Evolutionary conservation across 352 stramenopile species (phyloP).

Genomic region (Thalassiosira sp.): DNA sequence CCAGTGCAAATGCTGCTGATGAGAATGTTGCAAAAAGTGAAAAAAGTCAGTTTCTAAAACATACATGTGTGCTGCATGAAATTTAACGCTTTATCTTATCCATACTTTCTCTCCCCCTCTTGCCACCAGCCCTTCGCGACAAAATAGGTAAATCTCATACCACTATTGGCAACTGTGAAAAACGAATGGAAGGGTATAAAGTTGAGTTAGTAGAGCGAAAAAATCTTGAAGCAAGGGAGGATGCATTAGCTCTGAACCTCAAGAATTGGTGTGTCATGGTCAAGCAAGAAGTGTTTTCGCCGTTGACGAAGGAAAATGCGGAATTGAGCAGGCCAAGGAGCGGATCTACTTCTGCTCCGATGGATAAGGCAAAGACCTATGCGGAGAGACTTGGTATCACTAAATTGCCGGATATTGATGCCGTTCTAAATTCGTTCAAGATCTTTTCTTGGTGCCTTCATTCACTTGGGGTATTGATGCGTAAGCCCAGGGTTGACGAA

Average conservation of each 20-base stretch:
- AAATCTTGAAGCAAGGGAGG: constrained; percentile 56
- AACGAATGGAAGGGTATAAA: constrained; percentile 55
- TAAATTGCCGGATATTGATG: constrained; percentile 61
- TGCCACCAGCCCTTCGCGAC: constrained; percentile 31
- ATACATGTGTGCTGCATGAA: neutral
- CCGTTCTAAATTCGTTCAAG: constrained; percentile 65
- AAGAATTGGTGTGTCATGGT: constrained; percentile 70
- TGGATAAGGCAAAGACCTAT: constrained; percentile 56
- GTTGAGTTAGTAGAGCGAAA: constrained; percentile 49
- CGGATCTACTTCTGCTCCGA: constrained; percentile 50
- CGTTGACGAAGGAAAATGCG: constrained; percentile 46
- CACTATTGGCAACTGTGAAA: constrained; percentile 47
- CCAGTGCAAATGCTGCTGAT: constrained; percentile 1
- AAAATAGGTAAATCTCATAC: constrained; percentile 51
- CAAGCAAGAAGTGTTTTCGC: constrained; percentile 59
- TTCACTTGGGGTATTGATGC: constrained; percentile 53
- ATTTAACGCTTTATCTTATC: neutral
- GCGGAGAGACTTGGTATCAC: constrained; percentile 59
- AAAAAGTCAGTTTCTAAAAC: constrained; percentile 34
- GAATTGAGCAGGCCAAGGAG: constrained; percentile 51
- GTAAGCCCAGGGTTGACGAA: constrained; percentile 62
- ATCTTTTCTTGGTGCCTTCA: constrained; percentile 72
- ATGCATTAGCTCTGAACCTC: constrained; percentile 45
- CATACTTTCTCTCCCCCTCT: neutral
- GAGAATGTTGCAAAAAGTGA: constrained; percentile 24